A percentile compares a stretch with the other conserved stretches of the same genome.
Evolutionary conservation across 306 rosid species (phyloP).

Genomic region (Dalbergia cultrata): DNA sequence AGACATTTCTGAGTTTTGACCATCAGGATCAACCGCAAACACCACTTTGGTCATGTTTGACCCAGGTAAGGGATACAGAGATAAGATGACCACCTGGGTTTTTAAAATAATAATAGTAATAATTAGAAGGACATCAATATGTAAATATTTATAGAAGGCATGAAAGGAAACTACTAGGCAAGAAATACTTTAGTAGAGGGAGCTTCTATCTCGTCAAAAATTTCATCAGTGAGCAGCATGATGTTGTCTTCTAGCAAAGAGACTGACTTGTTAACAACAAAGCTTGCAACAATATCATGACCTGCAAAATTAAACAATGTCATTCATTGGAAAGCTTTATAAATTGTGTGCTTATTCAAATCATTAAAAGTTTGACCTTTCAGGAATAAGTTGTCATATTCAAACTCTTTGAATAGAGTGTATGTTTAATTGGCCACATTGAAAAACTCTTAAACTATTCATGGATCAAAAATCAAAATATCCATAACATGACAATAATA

Average conservation of each 20-base stretch:
- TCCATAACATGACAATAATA: conserved; percentile 13
- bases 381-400: not conserved
- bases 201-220: conserved; percentile 64
- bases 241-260: conserved; percentile 65
- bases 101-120: conserved; percentile 58
- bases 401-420: conserved; percentile 26
- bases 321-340: conserved; percentile 30
- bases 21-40: conserved; percentile 69
- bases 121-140: conserved; percentile 34
- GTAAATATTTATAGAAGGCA: conserved; percentile 42
- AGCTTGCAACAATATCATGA: conserved; percentile 80
- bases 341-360: not conserved
- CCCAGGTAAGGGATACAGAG: conserved; percentile 58
- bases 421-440: conserved; percentile 23
- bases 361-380: conserved; percentile 16
- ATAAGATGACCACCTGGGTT: conserved; percentile 73
- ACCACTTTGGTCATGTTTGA: conserved; percentile 68
- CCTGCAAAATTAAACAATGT: conserved; percentile 48
- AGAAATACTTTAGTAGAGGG: conserved; percentile 62
- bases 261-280: conserved; percentile 59
- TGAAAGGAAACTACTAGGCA: conserved; percentile 47
- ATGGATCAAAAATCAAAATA: conserved; percentile 11
- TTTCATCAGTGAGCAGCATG: conserved; percentile 64
- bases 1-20: conserved; percentile 56
- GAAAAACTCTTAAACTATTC: not conserved